Conservation (phyloP, 306 rosid genomes). For the Glycine latifolia region DNA sequence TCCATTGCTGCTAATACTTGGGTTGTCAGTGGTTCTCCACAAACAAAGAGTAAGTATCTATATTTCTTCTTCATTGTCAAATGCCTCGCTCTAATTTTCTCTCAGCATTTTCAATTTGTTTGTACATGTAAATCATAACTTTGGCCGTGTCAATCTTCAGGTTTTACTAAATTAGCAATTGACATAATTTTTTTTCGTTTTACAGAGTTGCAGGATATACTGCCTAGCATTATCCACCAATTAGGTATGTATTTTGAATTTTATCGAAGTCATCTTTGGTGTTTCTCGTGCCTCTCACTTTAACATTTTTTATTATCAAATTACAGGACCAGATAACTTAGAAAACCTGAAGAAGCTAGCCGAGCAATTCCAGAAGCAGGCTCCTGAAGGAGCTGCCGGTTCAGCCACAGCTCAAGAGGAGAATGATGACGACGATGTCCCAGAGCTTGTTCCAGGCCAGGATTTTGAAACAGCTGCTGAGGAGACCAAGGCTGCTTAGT, state of each 20-base stretch:
- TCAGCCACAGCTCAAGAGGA: constrained; percentile 56
- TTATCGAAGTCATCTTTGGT: not conserved
- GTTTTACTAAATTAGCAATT: not conserved
- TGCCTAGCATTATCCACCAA: constrained; percentile 90
- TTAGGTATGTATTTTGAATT: constrained; percentile 62
- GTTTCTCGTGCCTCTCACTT: not conserved
- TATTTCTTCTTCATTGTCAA: not conserved
- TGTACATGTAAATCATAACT: too few species aligned
- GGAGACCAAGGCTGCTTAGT: constrained; percentile 54
- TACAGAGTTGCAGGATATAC: constrained; percentile 97
- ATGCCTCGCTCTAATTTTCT: not conserved
- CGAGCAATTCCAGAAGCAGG: constrained; percentile 88
- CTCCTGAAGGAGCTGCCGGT: constrained; percentile 71
- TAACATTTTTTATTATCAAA: not conserved
- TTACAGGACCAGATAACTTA: constrained; percentile 89
- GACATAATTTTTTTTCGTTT: constrained; percentile 14
- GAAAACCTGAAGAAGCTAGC: constrained; percentile 93
- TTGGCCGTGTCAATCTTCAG: too few species aligned
- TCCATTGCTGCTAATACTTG: constrained; percentile 98
- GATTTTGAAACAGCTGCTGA: constrained; percentile 90
- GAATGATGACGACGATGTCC: constrained; percentile 83
- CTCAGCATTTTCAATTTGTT: too few species aligned
- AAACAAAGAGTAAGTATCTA: constrained; percentile 81
- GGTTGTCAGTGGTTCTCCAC: constrained; percentile 98
- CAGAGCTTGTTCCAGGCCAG: constrained; percentile 88